Conservation (phyloP, 257 asterid species). For the Solanum megistacrolobum region DNA sequence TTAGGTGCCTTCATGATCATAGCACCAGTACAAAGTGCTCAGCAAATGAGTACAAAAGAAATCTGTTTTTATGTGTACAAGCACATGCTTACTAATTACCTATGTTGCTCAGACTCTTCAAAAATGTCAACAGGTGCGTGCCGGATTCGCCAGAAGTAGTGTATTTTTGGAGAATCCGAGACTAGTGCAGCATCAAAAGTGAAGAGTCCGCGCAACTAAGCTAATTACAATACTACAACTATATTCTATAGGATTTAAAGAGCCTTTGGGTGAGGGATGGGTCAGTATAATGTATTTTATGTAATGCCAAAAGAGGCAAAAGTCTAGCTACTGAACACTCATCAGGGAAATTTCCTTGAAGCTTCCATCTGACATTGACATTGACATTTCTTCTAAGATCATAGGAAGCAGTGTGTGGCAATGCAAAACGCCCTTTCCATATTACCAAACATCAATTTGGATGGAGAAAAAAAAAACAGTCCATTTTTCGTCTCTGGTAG, state of each 20-base stretch:
- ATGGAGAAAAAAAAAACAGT: not conserved
- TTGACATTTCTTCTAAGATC: not conserved
- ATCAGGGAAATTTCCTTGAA: constrained; percentile 29
- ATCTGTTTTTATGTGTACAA: not conserved
- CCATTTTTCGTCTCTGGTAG: not conserved
- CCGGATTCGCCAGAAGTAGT: not conserved
- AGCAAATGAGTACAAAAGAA: not conserved
- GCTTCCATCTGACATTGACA: constrained; percentile 4
- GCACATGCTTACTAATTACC: not conserved
- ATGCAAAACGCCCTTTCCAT: not conserved
- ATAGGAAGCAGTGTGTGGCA: not conserved
- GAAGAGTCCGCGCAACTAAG: not conserved
- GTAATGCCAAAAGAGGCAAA: not conserved
- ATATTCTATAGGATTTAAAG: not conserved
- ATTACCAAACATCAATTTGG: not conserved
- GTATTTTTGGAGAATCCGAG: not conserved
- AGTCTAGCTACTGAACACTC: not conserved
- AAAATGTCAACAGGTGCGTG: not conserved
- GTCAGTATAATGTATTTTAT: not conserved
- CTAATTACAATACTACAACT: not conserved
- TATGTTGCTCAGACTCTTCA: not conserved
- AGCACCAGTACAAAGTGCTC: not conserved
- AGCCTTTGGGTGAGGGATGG: not conserved
- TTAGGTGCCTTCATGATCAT: not conserved
- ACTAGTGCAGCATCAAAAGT: not conserved